Conservation (phyloP, 495 filamentous ascomycete genomes). For the Pyrenula massariospora region DNA sequence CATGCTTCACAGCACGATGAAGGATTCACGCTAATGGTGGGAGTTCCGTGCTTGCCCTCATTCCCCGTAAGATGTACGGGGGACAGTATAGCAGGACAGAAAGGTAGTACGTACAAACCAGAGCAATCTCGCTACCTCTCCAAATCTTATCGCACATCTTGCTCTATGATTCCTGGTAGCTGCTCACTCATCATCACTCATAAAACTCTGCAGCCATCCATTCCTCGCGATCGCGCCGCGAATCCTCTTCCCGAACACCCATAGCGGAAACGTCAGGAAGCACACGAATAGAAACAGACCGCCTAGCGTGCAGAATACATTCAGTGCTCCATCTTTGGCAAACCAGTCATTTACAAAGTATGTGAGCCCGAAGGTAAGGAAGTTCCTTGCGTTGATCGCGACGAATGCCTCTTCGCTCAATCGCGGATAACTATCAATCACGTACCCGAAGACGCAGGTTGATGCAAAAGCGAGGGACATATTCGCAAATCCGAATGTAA, state of each 20-base stretch:
- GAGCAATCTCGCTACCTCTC: too few relatives aligned
- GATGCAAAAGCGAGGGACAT: slow-evolving; percentile 39
- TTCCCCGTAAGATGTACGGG: too few relatives aligned
- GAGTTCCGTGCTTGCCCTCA: too few relatives aligned
- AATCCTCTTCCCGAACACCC: slow-evolving; percentile 40
- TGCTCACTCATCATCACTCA: slow-evolving; percentile 35
- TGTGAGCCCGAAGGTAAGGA: slow-evolving; percentile 39
- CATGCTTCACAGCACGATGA: too few relatives aligned
- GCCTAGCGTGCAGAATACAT: slow-evolving; percentile 40
- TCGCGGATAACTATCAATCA: slow-evolving; percentile 38
- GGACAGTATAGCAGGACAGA: too few relatives aligned
- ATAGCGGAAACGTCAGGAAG: slow-evolving; percentile 38
- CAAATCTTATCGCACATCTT: too few relatives aligned
- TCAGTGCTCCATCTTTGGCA: slow-evolving; percentile 26
- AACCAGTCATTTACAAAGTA: slow-evolving; percentile 44
- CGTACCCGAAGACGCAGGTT: slow-evolving; percentile 40
- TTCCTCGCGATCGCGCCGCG: slow-evolving; percentile 33
- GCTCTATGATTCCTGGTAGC: too few relatives aligned
- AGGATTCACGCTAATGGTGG: too few relatives aligned
- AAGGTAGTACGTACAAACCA: too few relatives aligned
- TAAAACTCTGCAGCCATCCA: slow-evolving; percentile 30
- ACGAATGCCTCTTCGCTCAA: slow-evolving; percentile 44
- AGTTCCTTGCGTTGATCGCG: slow-evolving; percentile 40
- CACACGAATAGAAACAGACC: slow-evolving; percentile 31
- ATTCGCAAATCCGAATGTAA: slow-evolving; percentile 40